Base-by-base conservation (phyloP, 2,329 filamentous ascomycete genomes). In the Cryoendolithus antarcticus region DNA sequence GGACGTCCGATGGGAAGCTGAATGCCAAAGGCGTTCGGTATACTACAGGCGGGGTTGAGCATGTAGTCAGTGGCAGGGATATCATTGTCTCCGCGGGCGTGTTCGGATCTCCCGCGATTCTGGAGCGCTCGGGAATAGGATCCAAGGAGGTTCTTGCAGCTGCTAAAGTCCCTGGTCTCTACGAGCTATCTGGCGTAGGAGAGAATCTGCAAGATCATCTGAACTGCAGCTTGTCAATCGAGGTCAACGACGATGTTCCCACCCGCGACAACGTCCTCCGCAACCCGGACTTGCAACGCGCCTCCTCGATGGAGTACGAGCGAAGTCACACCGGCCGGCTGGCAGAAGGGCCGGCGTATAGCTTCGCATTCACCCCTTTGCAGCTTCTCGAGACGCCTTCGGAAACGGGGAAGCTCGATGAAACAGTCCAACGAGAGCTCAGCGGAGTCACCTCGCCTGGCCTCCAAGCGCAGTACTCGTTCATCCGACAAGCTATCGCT, bases 111-210 rank as follows among this genome's bases (percentile, higher is more conserved):
- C 77, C 69, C 4, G 73, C 70, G 55, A 60, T 75, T 10, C 65
- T 72, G 10, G 75, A 80, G 45, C 59, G 78, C 2, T 78, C 74
- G 0, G 76, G 77, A 0, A 65, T 81, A 30, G 62, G 63, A 0
- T 32, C 43, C 15, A 11, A 32, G 6, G 27, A 30, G 1, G 6
- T 46, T 7, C 40, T 52, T 6, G 12, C 39, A 2, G 32, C 32
- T 8, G 24, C 37, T 21, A 43, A 41, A 3, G 50, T 56, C 21
- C 10, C 43, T n/a, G 31, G 38, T 10, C 29, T 48, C 10, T 37
- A 49, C 6, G 38, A 48, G 10, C 46, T 48, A 13, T 33, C 44
- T 3, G 42, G 46, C 11, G 48, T 56, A 9, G 50, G 54, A 6
- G 46, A 52, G 29, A 52, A 54, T 32, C 44, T 57, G 15, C 52